phyloP scores from a whole-genome alignment of 140 eudicot genomes.

The Flaveria floridana region DNA sequence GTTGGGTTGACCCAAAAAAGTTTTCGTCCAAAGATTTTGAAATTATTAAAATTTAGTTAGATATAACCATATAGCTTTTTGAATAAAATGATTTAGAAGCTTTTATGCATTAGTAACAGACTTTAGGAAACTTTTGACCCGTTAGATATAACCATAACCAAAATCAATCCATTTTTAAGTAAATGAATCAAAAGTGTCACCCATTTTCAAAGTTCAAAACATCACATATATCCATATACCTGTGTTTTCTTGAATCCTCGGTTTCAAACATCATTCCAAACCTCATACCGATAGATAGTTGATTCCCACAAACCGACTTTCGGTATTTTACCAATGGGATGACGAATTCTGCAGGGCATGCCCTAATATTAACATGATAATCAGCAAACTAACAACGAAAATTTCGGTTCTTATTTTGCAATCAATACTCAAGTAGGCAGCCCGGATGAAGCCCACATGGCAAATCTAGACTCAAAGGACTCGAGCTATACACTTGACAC shows the following conservation, averaged over 20 bases:
- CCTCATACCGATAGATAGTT: conserved; percentile 84
- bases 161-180: conserved; percentile 1
- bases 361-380: conserved; percentile 46
- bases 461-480: conserved; percentile 7
- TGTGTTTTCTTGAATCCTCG: conserved; percentile 88
- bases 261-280: conserved; percentile 99
- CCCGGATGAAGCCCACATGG: background rate
- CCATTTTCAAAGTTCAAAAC: background rate
- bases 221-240: conserved; percentile 38
- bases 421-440: background rate
- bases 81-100: background rate
- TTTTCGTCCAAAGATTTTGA: background rate
- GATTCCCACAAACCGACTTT: conserved; percentile 68
- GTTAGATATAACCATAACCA: background rate
- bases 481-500: background rate
- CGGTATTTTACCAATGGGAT: conserved; percentile 66
- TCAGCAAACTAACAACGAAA: background rate
- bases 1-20: background rate
- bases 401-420: background rate
- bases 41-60: background rate
- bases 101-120: background rate
- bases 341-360: conserved; percentile 93
- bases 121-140: background rate
- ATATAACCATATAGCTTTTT: background rate
- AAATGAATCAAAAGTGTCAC: background rate